A percentile compares a stretch with the other conserved stretches of the same genome.
Conservation (phyloP, 257 asterid genomes). For the Henckelia pumila region DNA sequence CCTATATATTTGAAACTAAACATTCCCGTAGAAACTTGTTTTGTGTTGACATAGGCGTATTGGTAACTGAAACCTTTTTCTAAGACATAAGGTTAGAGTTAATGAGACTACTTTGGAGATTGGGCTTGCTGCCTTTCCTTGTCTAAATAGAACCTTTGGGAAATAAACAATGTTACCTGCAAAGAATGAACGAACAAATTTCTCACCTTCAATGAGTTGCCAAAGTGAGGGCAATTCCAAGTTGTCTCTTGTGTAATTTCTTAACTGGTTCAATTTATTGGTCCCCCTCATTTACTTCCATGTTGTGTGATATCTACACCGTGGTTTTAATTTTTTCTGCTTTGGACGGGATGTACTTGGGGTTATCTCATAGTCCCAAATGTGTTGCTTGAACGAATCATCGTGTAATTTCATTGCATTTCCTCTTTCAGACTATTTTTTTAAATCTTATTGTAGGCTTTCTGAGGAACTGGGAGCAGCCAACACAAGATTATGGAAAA, state of each 20-base stretch:
- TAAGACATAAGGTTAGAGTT: background rate
- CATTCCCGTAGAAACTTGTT: background rate
- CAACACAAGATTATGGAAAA: constrained; percentile 58
- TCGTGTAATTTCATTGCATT: background rate
- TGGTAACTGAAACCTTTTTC: background rate
- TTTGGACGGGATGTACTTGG: constrained; percentile 10
- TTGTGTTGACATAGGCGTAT: background rate
- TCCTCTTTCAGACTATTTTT: background rate
- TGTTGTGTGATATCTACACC: background rate
- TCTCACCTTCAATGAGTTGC: background rate
- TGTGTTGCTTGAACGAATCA: constrained; percentile 4
- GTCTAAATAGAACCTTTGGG: background rate
- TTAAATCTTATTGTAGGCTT: constrained; percentile 39
- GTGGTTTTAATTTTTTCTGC: background rate
- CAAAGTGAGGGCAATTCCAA: background rate
- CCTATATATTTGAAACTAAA: background rate
- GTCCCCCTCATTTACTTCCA: background rate
- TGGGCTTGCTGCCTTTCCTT: background rate
- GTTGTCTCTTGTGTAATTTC: background rate
- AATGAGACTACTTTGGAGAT: constrained; percentile 4
- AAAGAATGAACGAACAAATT: background rate
- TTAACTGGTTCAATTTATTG: background rate
- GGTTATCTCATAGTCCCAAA: constrained; percentile 7
- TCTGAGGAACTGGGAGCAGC: constrained; percentile 68
- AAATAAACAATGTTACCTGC: background rate